Evolutionary conservation across 257 asterid species (phyloP).

Genomic region (Petrea volubilis): DNA sequence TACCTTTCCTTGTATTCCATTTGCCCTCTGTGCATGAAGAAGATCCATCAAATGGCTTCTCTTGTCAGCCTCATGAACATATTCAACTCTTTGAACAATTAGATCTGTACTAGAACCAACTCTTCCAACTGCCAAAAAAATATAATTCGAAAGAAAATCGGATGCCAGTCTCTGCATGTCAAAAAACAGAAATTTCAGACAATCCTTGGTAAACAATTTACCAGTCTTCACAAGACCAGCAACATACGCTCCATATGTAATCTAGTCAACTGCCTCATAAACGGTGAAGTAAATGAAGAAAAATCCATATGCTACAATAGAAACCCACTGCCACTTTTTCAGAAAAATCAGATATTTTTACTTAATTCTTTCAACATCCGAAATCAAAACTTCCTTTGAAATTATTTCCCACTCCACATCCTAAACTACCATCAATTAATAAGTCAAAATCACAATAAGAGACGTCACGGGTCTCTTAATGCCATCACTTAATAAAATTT

Average conservation of each 20-base stretch:
- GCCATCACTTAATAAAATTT: neutral
- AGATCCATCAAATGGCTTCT: conserved; percentile 93
- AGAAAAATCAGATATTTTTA: neutral
- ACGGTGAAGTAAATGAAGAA: neutral
- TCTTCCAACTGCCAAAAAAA: conserved; percentile 89
- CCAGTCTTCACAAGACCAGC: neutral
- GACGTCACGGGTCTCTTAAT: neutral
- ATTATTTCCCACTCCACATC: neutral
- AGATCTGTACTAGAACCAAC: conserved; percentile 92
- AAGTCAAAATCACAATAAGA: neutral
- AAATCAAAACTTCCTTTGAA: neutral
- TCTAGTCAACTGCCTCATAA: neutral
- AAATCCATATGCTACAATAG: neutral
- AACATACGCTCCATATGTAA: neutral
- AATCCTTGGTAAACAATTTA: neutral
- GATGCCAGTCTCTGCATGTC: conserved; percentile 79
- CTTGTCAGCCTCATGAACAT: conserved; percentile 79
- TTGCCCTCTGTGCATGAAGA: conserved; percentile 77
- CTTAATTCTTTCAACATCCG: neutral
- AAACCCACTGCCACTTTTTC: neutral
- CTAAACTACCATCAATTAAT: neutral
- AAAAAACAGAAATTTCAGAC: conserved; percentile 13
- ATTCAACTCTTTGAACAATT: conserved; percentile 87
- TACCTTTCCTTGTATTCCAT: conserved; percentile 68
- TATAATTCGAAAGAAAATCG: conserved; percentile 81